phyloP scores from a whole-genome alignment of 148 eudicot species.

The Fallopia convolvulus region DNA sequence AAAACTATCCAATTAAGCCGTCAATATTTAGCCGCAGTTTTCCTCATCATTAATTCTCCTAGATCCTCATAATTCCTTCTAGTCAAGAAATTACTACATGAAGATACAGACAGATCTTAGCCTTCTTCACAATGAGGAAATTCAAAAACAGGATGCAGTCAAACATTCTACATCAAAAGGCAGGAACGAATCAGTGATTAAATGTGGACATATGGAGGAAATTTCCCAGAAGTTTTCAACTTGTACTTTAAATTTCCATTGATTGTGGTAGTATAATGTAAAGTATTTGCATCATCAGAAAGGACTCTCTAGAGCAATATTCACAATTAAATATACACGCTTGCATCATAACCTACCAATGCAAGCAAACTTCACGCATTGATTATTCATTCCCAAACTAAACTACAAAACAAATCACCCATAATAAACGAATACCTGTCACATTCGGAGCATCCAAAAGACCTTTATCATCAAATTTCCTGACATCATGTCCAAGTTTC shows the following conservation, averaged over 20 bases:
- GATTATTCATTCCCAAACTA: background rate
- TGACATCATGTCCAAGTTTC: slow-evolving; percentile 12
- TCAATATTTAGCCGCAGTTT: background rate
- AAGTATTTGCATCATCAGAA: background rate
- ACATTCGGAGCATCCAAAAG: background rate
- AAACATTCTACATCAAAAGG: background rate
- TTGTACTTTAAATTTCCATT: background rate
- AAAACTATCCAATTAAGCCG: background rate
- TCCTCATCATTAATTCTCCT: background rate
- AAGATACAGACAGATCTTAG: background rate
- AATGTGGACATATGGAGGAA: background rate
- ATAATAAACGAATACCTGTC: slow-evolving; percentile 1
- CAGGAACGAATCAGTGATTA: background rate
- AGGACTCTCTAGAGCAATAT: background rate
- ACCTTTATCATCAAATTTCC: slow-evolving; percentile 18
- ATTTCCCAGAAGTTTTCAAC: background rate
- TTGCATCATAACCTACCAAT: slow-evolving; percentile 1
- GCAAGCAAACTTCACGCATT: background rate
- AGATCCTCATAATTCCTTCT: background rate
- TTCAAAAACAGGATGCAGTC: background rate
- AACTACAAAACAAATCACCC: background rate
- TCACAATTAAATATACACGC: background rate
- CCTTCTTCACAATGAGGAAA: background rate
- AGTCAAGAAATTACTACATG: background rate
- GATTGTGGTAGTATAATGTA: background rate